Evolutionary conservation across 495 filamentous ascomycete species (phyloP).

Genomic region (Lichenothelia convexa): DNA sequence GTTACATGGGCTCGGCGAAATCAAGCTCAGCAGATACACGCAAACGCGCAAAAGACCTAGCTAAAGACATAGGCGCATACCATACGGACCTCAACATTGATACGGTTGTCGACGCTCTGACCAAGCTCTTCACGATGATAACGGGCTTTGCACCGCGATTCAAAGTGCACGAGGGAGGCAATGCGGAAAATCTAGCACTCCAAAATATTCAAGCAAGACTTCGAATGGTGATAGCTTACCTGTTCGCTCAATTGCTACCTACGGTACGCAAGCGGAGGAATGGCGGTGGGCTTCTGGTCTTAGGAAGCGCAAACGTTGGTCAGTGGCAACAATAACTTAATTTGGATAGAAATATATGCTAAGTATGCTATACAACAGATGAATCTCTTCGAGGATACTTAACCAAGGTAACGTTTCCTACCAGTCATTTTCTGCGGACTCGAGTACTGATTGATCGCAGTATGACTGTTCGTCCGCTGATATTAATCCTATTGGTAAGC

Average conservation of each 20-base stretch:
- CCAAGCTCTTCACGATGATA: conserved; percentile 32
- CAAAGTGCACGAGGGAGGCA: conserved; percentile 45
- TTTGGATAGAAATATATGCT: too few species aligned
- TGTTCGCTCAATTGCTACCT: conserved; percentile 50
- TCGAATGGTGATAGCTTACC: conserved; percentile 68
- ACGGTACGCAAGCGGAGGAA: conserved; percentile 33
- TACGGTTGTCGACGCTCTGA: conserved; percentile 34
- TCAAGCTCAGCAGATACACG: conserved; percentile 58
- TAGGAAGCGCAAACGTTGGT: conserved; percentile 44
- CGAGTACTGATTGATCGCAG: too few species aligned
- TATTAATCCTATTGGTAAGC: too few species aligned
- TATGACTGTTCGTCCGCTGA: conserved; percentile 40
- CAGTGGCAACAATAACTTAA: too few species aligned
- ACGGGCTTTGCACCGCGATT: conserved; percentile 44
- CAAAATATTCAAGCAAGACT: conserved; percentile 70
- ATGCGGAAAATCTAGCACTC: conserved; percentile 45
- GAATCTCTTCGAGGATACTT: conserved; percentile 45
- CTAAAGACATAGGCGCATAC: conserved; percentile 52
- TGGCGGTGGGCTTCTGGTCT: conserved; percentile 43
- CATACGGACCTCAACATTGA: conserved; percentile 69
- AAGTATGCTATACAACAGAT: too few species aligned
- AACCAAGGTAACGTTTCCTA: too few species aligned
- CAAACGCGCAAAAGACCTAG: conserved; percentile 45
- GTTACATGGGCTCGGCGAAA: conserved; percentile 63
- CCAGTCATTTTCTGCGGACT: too few species aligned